Percentiles rank a stretch among this genome's conserved stretches.
Evolutionary conservation across 1,139 yeast species (phyloP).

Genomic region (Tardiomyces depauwii): DNA sequence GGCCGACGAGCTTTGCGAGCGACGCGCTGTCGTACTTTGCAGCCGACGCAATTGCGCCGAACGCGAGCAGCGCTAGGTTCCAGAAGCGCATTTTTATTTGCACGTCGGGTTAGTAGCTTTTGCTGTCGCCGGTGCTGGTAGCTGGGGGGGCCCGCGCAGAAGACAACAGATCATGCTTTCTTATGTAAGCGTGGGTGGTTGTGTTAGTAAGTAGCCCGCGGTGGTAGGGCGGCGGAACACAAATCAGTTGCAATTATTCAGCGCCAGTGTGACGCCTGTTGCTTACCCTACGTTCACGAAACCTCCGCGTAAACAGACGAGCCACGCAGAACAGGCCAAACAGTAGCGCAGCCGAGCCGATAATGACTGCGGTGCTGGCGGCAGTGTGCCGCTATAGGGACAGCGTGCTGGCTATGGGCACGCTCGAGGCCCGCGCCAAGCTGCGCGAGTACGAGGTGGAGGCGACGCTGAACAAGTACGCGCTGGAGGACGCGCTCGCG

Average conservation of each 20-base stretch:
- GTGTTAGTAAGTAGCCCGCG: too few relatives aligned
- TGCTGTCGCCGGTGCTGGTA: too few relatives aligned
- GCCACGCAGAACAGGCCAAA: too few relatives aligned
- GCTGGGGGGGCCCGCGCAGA: too few relatives aligned
- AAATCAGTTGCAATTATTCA: too few relatives aligned
- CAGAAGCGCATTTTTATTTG: background rate
- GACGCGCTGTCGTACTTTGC: background rate
- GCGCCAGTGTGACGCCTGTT: too few relatives aligned
- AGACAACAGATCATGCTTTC: too few relatives aligned
- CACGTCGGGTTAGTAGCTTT: too few relatives aligned
- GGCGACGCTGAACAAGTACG: background rate
- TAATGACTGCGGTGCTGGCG: background rate
- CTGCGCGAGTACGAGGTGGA: background rate
- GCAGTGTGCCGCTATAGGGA: background rate
- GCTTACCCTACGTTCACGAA: too few relatives aligned
- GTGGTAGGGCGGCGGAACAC: too few relatives aligned
- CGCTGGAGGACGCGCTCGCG: background rate
- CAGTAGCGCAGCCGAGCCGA: background rate
- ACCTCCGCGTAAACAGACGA: too few relatives aligned
- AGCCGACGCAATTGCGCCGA: background rate
- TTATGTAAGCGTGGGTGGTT: too few relatives aligned
- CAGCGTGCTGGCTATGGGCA: background rate
- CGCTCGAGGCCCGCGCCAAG: background rate
- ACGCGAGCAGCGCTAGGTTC: background rate
- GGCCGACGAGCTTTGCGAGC: conserved; percentile 1